These are phyloP conservation scores for Fraxinus cuspidata DNA, from an alignment of 257 asterid species.

Conservation along the genomic window DNA sequence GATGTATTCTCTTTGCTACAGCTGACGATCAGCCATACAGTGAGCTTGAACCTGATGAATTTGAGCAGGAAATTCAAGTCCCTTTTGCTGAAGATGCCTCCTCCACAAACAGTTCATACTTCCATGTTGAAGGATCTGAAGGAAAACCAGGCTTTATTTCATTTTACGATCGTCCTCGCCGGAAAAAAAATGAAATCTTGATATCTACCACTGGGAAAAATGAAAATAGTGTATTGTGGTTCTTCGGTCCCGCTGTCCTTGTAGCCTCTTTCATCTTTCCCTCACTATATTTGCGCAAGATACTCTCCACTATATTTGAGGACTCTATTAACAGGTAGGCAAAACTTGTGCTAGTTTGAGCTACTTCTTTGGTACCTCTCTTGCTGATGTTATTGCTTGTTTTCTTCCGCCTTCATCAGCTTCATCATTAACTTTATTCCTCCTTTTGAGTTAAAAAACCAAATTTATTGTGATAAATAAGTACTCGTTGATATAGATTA, in stretches of 20 bases:
- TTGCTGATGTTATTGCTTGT: no score
- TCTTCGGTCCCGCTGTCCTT: slow-evolving; percentile 79
- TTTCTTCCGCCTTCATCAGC: no score
- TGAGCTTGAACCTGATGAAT: slow-evolving; percentile 52
- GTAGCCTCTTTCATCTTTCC: slow-evolving; percentile 90
- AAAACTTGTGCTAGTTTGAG: slow-evolving; percentile 12
- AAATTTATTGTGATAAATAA: no score
- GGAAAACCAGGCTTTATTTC: slow-evolving; percentile 89
- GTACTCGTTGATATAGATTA: neutral
- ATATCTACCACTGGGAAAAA: slow-evolving; percentile 41
- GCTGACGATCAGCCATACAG: slow-evolving; percentile 50
- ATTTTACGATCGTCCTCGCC: slow-evolving; percentile 49
- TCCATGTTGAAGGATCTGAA: slow-evolving; percentile 44
- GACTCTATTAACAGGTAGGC: slow-evolving; percentile 86
- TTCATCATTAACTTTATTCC: no score
- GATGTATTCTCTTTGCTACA: slow-evolving; percentile 39
- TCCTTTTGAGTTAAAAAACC: no score
- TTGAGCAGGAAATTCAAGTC: slow-evolving; percentile 45
- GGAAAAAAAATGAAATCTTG: slow-evolving; percentile 38
- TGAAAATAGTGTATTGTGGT: slow-evolving; percentile 63
- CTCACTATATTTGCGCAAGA: slow-evolving; percentile 88
- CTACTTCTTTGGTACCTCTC: no score
- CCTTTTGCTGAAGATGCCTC: slow-evolving; percentile 46
- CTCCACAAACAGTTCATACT: slow-evolving; percentile 32
- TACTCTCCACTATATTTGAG: slow-evolving; percentile 78